These are phyloP conservation scores for Rhinocladiella similis DNA, from an alignment of 2,329 filamentous ascomycete genomes.

Conservation along the genomic window DNA sequence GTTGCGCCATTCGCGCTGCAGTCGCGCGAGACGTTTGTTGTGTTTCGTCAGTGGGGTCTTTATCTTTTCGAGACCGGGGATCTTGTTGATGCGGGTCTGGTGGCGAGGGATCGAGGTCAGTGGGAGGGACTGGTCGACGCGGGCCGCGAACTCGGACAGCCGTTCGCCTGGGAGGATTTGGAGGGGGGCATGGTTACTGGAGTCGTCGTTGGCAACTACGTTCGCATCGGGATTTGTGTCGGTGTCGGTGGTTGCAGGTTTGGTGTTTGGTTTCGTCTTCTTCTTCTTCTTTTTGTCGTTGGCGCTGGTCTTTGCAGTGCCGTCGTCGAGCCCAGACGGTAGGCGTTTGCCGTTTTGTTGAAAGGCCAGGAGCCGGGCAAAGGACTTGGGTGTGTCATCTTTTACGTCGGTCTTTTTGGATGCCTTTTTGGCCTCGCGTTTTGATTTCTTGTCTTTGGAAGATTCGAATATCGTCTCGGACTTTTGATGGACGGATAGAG, in stretches of 20 bases:
- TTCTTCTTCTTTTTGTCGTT: conserved; percentile 32
- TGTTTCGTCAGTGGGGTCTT: conserved; percentile 73
- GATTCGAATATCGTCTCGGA: conserved; percentile 38
- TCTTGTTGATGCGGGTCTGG: conserved; percentile 45
- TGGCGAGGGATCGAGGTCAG: conserved; percentile 66
- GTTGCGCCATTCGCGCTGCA: conserved; percentile 60
- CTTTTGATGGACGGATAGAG: conserved; percentile 48
- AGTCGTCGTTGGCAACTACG: not conserved
- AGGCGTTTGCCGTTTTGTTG: conserved; percentile 60
- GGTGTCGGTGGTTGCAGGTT: not conserved
- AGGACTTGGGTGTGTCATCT: conserved; percentile 86
- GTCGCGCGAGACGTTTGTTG: conserved; percentile 71
- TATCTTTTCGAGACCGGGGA: conserved; percentile 57
- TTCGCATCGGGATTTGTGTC: conserved; percentile 11
- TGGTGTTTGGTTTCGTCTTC: conserved; percentile 50
- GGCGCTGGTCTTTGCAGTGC: conserved; percentile 34
- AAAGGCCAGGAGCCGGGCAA: conserved; percentile 79
- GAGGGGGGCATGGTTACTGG: conserved; percentile 19
- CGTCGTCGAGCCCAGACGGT: conserved; percentile 70
- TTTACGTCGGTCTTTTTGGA: conserved; percentile 39
- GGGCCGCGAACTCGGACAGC: conserved; percentile 75
- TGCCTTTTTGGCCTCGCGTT: conserved; percentile 33
- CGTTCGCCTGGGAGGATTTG: conserved; percentile 82
- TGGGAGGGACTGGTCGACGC: conserved; percentile 83
- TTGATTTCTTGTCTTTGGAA: conserved; percentile 33